Percentiles rank a stretch among this genome's conserved stretches.
Evolutionary conservation across 768 basidiomycete species (phyloP).

Genomic region (Imleria badia): DNA sequence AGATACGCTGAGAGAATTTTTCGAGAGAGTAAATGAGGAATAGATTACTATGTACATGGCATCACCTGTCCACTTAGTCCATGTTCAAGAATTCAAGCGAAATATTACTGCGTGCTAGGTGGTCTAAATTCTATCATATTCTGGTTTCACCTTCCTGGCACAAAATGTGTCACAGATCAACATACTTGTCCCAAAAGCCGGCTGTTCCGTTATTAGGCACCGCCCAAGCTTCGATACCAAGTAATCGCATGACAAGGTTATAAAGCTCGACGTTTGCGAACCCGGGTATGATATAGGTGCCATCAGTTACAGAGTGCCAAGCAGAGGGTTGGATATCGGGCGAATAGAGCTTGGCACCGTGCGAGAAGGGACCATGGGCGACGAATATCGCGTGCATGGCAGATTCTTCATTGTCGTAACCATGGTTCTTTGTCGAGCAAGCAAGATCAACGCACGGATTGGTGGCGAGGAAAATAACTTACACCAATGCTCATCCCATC

Average conservation of each 20-base stretch:
- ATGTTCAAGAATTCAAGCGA: not conserved
- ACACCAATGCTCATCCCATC: constrained; percentile 74
- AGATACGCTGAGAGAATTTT: constrained; percentile 89
- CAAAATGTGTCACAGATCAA: constrained; percentile 29
- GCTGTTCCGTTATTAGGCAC: constrained; percentile 73
- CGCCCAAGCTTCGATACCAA: constrained; percentile 57
- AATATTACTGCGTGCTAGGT: not conserved
- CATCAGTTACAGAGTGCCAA: constrained; percentile 65
- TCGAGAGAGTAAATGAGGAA: constrained; percentile 77
- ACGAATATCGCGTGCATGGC: constrained; percentile 91
- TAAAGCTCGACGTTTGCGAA: constrained; percentile 88
- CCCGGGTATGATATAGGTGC: constrained; percentile 68
- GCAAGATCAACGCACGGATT: not conserved
- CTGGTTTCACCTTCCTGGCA: not conserved
- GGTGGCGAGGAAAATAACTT: constrained; percentile 29
- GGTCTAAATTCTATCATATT: not conserved
- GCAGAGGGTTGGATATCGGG: constrained; percentile 10
- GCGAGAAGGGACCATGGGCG: constrained; percentile 86
- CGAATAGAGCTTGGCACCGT: constrained; percentile 55
- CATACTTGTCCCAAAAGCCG: constrained; percentile 83
- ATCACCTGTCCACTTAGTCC: not conserved
- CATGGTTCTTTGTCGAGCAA: constrained; percentile 63
- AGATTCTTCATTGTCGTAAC: constrained; percentile 77
- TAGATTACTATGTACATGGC: constrained; percentile 13
- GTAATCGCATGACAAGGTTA: constrained; percentile 72